Base-by-base conservation (phyloP, 78 protist species). In the Chrysochromulina parva region DNA sequence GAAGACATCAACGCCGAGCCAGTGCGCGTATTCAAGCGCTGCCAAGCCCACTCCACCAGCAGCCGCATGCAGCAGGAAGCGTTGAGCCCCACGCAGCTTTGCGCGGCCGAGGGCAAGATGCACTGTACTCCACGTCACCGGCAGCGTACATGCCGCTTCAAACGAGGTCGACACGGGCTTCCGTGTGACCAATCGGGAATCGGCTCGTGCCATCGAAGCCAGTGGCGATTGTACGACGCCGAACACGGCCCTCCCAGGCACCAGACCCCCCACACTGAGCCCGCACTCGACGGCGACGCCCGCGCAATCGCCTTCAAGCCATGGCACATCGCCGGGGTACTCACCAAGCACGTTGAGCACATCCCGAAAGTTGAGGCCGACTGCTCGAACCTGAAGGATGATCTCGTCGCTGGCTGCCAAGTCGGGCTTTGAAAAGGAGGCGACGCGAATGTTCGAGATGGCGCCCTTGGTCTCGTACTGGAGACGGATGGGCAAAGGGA, bases 1-100 rank as follows among this genome's bases (percentile, higher is more conserved):
- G 22, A 59, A 1, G 62, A 19, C 24, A 26, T 0, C 26, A 71
- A 4, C 28, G 60, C 92, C 92, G 54, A 55, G 24, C 74, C 66
- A 22, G 54, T 0, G 57, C 71, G 78, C 65, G 84, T 60, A 52
- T 74, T 54, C 52, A 52, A 54, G 20, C 24, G 92, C 85, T 14
- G 28, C 69, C 54, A 89, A 60, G 14, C 92, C 92, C 28, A 89
- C 92, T 48, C 92, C 92, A 50, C 92, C 92, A 14, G 86, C 55
- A 3, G 62, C 92, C 38, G 66, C 88, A 71, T 89, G 92, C 17
- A 89, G n/a, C 22, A 78, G 50, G 20, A 53, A 13, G 20, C 17
- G 13, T 24, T 78, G 55, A 10, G 38, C 57, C 11, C 55, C 47
- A 24, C 65, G 22, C 65, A 19, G 86, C 86, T 22, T 19, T 48